These are phyloP conservation scores for Malus domestica DNA, from an alignment of 306 rosid species.

Conservation along the genomic window ASM211411v1 NC_041804.1:4863001-4863500, in stretches of 20 bases:
- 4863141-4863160: constrained; percentile 31
- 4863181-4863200: constrained; percentile 36
- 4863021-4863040: too few species aligned
- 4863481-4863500: constrained; percentile 75
- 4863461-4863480: constrained; percentile 63
- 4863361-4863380: constrained; percentile 73
- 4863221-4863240: constrained; percentile 47
- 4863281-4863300: constrained; percentile 46
- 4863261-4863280: constrained; percentile 50
- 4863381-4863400: constrained; percentile 70
- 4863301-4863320: constrained; percentile 60
- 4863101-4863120: background rate
- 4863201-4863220: constrained; percentile 40
- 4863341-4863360: constrained; percentile 62
- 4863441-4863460: constrained; percentile 69
- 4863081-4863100: background rate
- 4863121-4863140: constrained; percentile 29
- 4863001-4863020: too few species aligned
- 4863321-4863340: constrained; percentile 70
- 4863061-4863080: background rate
- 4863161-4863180: constrained; percentile 42
- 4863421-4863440: constrained; percentile 24
- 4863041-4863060: too few species aligned
- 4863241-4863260: constrained; percentile 51
- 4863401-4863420: constrained; percentile 37